Base-by-base conservation (phyloP, 306 rosid genomes). In the Myrica gale region DNA sequence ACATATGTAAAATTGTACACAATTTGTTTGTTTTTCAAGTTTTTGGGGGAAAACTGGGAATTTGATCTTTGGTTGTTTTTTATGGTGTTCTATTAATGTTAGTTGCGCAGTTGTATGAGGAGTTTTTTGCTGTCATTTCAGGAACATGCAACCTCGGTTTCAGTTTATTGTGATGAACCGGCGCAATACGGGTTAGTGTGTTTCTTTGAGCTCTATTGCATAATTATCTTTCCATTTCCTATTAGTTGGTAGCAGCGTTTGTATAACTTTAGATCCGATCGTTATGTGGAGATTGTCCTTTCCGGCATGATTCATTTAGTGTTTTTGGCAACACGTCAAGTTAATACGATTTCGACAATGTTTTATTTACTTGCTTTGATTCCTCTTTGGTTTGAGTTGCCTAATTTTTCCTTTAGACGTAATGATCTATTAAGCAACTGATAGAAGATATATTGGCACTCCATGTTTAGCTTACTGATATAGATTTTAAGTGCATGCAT, bases 141-240 rank as follows among this genome's bases (percentile, higher is more conserved):
- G 91, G 83, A 87, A 78, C 46, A 82, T 82, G 3, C 88, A 84
- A 69, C 91, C 91, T 0, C 82, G 89, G 42, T 87, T 87, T 85
- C 91, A 87, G 82, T 87, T 87, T 80, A 82, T 87, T 85, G 91
- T 87, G 70, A 84, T 87, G 88, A 87, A 87, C 44, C 88, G 88
- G 74, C 91, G 85, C 57, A 87, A 82, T 85, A 84, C 91, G 39
- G 91, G 91, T 87, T 20, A 82, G 87, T 82, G 56, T 44, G 20
- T 21, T 60, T 55, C 47, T 68, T 7, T 68, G 12, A 7, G 5
- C 46, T 68, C 39, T 45, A 4, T 16, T 45, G 47, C 39, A 51
- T 68, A 23, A 42, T 17, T n/a, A 44, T 74, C 48, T 73, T 23
- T 21, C 78, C 23, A 60, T 63, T 73, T 43, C 61, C 72, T 67